Base-by-base conservation (phyloP, 306 rosid genomes). In the Potentilla sterilis region DNA sequence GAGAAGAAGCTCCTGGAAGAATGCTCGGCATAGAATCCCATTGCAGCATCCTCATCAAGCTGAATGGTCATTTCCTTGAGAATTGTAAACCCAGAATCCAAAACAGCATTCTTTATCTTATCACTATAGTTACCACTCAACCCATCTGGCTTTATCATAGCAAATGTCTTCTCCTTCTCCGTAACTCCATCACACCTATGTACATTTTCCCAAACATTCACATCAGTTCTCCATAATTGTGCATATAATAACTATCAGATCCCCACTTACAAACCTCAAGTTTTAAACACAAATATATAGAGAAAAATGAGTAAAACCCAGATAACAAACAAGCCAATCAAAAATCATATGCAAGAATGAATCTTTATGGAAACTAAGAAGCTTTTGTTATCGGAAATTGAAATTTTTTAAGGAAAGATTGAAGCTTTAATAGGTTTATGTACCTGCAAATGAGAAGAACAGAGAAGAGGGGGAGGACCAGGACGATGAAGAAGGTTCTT, bases 81-180 rank as follows among this genome's bases (percentile, higher is more conserved):
- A 79, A 90, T 90, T 59, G 37, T 67, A 79, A 92, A 94, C 70
- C 89, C 92, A 46, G 90, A 77, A 55, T 88, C 87, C 85, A 74
- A 40, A 74, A 88, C 63, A 83, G 74, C 85, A 80, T 72, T 78
- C 89, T 88, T 90, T 68, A 94, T 81, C 54, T 72, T 82, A 32
- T 83, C 89, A 61, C 90, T 83, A 79, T 76, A 75, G 84, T 90
- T 90, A 70, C 89, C 92, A 18, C 76, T 77, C 86, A 90, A 72
- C 72, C 97, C 98, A 42, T 94, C 97, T 14, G 97, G 98, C 77
- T 94, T 93, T 78, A 94, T 83, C 40, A 94, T 86, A 22, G 95
- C 96, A 42, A 90, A 83, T 24, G 98, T 90, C 75, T 40, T 82
- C 83, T 91, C 90, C 75, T 11, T 69, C 79, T 62, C 76, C 34